These are phyloP conservation scores for Phytophthora sojae DNA, from an alignment of 352 stramenopile genomes.

Conservation along the genomic window DNA sequence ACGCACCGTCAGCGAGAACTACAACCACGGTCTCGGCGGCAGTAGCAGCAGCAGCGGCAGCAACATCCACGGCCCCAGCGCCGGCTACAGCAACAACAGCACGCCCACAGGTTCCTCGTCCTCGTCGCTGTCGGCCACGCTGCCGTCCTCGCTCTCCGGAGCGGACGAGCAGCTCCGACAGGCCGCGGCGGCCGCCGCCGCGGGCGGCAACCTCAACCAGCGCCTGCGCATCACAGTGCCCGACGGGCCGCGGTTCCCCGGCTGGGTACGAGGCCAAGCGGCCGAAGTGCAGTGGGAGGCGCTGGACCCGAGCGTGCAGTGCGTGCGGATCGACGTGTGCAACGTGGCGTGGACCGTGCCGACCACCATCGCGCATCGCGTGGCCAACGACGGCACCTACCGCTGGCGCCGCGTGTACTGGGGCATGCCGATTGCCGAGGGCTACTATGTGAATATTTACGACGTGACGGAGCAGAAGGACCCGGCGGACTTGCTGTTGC, in stretches of 20 bases:
- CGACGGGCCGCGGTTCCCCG: constrained; percentile 53
- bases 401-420: constrained; percentile 85
- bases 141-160: constrained; percentile 25
- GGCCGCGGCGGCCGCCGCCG: constrained; percentile 24
- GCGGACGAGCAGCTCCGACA: constrained; percentile 47
- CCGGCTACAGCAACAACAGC: constrained; percentile 29
- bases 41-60: constrained; percentile 16
- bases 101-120: constrained; percentile 28
- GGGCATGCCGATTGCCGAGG: constrained; percentile 86
- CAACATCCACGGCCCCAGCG: constrained; percentile 15
- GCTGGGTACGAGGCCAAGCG: constrained; percentile 81
- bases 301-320: constrained; percentile 70
- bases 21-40: constrained; percentile 21
- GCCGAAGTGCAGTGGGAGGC: constrained; percentile 85
- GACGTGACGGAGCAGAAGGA: constrained; percentile 70
- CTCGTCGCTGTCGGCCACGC: constrained; percentile 27
- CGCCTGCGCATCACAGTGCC: constrained; percentile 66
- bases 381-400: constrained; percentile 75
- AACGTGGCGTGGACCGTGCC: constrained; percentile 84
- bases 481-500: constrained; percentile 50
- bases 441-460: constrained; percentile 92
- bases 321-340: constrained; percentile 88
- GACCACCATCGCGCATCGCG: constrained; percentile 74
- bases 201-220: constrained; percentile 34
- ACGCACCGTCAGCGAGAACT: constrained; percentile 49